phyloP scores from a whole-genome alignment of 208 protist genomes.

The Leishmania braziliensis region DNA sequence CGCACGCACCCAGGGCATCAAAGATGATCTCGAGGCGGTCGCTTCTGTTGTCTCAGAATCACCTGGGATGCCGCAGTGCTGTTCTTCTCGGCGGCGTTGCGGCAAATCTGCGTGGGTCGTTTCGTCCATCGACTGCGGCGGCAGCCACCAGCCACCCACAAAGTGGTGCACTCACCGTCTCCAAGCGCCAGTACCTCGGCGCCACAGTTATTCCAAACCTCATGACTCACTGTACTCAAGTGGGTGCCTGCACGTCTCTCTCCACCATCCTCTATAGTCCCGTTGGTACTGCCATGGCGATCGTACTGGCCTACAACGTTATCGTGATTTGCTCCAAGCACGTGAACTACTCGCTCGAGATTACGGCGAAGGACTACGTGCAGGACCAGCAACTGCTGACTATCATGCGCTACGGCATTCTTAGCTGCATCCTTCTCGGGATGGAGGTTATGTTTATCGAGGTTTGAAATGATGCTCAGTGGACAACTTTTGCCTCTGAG shows the following conservation, averaged over 20 bases:
- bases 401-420: constrained; percentile 86
- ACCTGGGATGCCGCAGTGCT: constrained; percentile 21
- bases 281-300: constrained; percentile 69
- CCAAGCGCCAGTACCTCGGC: constrained; percentile 43
- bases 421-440: constrained; percentile 75
- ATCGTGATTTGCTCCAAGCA: constrained; percentile 84
- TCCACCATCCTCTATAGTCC: constrained; percentile 81
- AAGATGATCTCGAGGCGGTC: constrained; percentile 38
- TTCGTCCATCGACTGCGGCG: constrained; percentile 1
- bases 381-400: constrained; percentile 86
- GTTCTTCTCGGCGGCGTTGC: constrained; percentile 18
- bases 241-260: constrained; percentile 60
- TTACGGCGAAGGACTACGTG: constrained; percentile 91
- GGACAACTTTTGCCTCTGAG: neutral
- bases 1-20: neutral
- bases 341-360: constrained; percentile 82
- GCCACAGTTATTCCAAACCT: constrained; percentile 57
- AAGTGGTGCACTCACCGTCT: constrained; percentile 21
- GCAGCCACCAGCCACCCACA: neutral
- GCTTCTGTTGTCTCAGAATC: constrained; percentile 23
- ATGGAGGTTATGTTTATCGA: constrained; percentile 90
- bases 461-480: constrained; percentile 37
- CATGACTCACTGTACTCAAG: constrained; percentile 53
- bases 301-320: constrained; percentile 89
- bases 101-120: constrained; percentile 15